Base-by-base conservation (phyloP, 495 filamentous ascomycete genomes). In the Penicillium waksmanii region DNA sequence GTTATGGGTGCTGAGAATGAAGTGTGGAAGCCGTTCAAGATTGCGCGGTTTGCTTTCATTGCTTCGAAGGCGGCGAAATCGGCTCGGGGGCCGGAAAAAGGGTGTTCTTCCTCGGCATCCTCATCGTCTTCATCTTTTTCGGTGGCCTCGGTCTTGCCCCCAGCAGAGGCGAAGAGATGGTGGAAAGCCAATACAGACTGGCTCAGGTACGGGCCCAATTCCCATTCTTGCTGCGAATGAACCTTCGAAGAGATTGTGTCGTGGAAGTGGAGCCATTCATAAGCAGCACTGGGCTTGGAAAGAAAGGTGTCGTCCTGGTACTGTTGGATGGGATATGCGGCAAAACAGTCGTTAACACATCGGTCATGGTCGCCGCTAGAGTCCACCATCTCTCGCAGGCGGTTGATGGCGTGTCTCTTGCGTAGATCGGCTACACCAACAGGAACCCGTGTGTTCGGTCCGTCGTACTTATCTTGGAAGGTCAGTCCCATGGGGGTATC, bases 251-350 rank as follows among this genome's bases (percentile, higher is more conserved):
- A 93, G 57, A 96, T 84, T 1, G 80, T 76, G 63, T 97, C 95
- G 68, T 97, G 90, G 72, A 98, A 98, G 73, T 93, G 82, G 55
- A 98, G 84, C 95, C 95, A 98, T 49, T 97, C 92, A 68, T 93
- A 95, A 0, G 92, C 94, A 2, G 81, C 71, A 64, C 87, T 86
- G 0, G 95, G 95, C 66, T 98, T 98, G 10, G 89, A 88, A 33
- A 98, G 84, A 68, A 90, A 87, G 0, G 86, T 91, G 69, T 98
- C 95, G 69, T 98, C 95, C 76, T 97, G 93, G 72, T 89, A 98
- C 31, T 91, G 84, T 52, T 91, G 89, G 51, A 85, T 85, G 8
- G 93, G 91, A 68, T 96, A 98, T 61, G 87, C 80, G 35, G 87
- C 76, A 70, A 96, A 97, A 68, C 92, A 89, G 53, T 91, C 89